A percentile compares a stretch with the other conserved stretches of the same genome.
Conservation (phyloP, 148 eudicot species). For the Rhododendron williamsianum region DNA sequence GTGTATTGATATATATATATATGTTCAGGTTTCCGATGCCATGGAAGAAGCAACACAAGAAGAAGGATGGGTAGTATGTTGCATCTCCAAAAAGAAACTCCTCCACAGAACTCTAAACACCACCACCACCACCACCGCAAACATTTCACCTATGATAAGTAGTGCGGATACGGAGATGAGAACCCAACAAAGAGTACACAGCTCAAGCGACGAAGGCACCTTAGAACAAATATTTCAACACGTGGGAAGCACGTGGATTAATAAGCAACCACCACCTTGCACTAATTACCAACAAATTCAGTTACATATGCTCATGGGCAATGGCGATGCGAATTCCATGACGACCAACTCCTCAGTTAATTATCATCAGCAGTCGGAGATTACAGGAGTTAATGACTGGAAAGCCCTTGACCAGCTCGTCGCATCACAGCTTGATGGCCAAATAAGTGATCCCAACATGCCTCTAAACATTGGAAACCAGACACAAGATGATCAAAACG, state of each 20-base stretch:
- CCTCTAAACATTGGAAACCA: not conserved
- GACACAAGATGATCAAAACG: not conserved
- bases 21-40: not conserved
- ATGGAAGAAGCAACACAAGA: constrained; percentile 8
- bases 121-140: no score
- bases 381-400: constrained; percentile 9
- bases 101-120: constrained; percentile 11
- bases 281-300: not conserved
- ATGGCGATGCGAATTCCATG: not conserved
- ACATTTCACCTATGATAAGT: not conserved
- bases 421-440: constrained; percentile 16
- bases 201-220: constrained; percentile 6
- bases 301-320: not conserved
- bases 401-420: constrained; percentile 13
- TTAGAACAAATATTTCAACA: constrained; percentile 17
- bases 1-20: not conserved
- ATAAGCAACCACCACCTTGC: not conserved
- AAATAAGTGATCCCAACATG: not conserved
- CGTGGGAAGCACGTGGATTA: constrained; percentile 9
- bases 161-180: not conserved
- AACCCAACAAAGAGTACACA: not conserved
- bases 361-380: not conserved
- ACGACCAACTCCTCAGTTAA: not conserved
- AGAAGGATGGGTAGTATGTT: constrained; percentile 17
- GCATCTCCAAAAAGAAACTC: constrained; percentile 16